phyloP scores from a whole-genome alignment of 768 basidiomycete genomes.

The Russula griseocarnosa region DNA sequence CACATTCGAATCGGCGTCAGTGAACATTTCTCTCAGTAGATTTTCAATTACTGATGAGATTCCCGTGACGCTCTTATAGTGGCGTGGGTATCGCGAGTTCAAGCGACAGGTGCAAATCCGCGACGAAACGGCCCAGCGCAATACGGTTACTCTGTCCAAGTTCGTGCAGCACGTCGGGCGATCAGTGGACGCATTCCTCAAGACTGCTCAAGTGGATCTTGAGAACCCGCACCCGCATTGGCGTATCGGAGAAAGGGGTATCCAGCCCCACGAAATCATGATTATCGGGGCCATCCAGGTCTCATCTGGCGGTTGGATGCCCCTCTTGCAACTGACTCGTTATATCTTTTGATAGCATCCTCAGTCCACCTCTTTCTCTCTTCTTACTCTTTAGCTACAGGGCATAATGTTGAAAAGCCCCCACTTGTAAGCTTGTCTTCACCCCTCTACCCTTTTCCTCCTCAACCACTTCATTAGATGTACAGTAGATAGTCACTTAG shows the following conservation, averaged over 20 bases:
- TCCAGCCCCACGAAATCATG: background rate
- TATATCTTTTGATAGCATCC: background rate
- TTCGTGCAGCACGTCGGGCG: conserved; percentile 16
- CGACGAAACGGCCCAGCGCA: conserved; percentile 12
- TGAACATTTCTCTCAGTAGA: background rate
- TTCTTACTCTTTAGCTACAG: too few relatives aligned
- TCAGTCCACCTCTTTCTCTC: background rate
- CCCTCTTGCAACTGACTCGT: conserved; percentile 14
- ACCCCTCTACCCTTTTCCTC: too few relatives aligned
- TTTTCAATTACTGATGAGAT: background rate
- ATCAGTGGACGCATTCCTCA: conserved; percentile 17
- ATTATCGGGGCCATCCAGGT: conserved; percentile 22
- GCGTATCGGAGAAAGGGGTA: background rate
- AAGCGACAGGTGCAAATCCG: conserved; percentile 19
- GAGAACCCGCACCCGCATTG: background rate
- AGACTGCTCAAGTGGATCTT: background rate
- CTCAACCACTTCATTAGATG: too few relatives aligned
- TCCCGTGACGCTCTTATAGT: background rate
- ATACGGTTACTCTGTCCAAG: conserved; percentile 5
- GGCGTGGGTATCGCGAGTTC: conserved; percentile 19
- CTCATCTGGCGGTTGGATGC: conserved; percentile 19
- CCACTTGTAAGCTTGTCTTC: too few relatives aligned
- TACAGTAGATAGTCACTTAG: too few relatives aligned
- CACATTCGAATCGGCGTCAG: conserved; percentile 18
- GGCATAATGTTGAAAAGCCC: too few relatives aligned